phyloP scores from a whole-genome alignment of 1,139 yeast genomes.

The Komagataea norvegica region DNA sequence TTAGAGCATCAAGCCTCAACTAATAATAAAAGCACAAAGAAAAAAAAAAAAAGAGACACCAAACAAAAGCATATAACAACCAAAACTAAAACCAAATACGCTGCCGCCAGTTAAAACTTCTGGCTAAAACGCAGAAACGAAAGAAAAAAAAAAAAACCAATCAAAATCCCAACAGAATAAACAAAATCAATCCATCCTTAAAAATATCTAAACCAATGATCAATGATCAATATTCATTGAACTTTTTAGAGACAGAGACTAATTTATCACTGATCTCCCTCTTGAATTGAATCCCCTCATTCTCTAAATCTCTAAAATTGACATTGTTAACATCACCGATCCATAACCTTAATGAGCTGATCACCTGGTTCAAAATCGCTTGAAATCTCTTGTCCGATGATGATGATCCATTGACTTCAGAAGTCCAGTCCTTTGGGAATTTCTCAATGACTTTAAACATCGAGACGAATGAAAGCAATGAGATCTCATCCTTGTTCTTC shows the following conservation, averaged over 20 bases:
- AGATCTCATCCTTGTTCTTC: conserved; percentile 19
- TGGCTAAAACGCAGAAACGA: too few relatives aligned
- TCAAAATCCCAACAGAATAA: not conserved
- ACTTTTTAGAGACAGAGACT: conserved; percentile 21
- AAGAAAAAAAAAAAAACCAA: not conserved
- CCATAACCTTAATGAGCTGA: conserved; percentile 25
- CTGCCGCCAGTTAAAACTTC: too few relatives aligned
- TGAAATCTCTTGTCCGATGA: conserved; percentile 1
- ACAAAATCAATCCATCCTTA: not conserved
- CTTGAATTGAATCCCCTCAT: conserved; percentile 21
- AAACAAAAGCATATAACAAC: too few relatives aligned
- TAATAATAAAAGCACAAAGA: too few relatives aligned
- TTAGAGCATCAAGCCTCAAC: too few relatives aligned
- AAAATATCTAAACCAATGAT: not conserved
- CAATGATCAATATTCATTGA: conserved; percentile 17
- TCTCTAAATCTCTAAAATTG: conserved; percentile 21
- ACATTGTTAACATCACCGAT: conserved; percentile 22
- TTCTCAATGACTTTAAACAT: conserved; percentile 24
- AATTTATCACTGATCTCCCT: conserved; percentile 26
- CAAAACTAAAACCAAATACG: too few relatives aligned
- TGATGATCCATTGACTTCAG: conserved; percentile 13
- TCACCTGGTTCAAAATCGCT: conserved; percentile 15
- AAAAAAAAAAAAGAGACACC: too few relatives aligned
- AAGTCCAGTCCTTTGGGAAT: conserved; percentile 24
- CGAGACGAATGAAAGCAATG: conserved; percentile 25